phyloP scores from a whole-genome alignment of 768 basidiomycete genomes.

The Auricularia sp. region DNA sequence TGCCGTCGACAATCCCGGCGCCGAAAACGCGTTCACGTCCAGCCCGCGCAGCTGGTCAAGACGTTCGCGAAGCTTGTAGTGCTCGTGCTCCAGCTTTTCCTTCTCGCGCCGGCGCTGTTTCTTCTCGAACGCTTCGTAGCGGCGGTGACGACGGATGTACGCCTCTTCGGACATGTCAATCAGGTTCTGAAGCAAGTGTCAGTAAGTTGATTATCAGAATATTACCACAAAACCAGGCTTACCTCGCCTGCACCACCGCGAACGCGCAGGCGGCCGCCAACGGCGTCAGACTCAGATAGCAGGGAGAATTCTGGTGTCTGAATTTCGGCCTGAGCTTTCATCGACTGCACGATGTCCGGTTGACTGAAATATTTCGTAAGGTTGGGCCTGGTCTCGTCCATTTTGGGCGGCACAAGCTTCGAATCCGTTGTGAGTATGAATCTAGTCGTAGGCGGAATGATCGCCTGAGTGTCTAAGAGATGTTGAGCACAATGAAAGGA shows the following conservation, averaged over 20 bases:
- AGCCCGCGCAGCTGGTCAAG: constrained; percentile 74
- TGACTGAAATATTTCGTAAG: constrained; percentile 65
- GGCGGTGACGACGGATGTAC: constrained; percentile 75
- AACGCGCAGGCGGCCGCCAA: constrained; percentile 62
- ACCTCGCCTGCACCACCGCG: constrained; percentile 54
- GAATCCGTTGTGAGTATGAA: constrained; percentile 72
- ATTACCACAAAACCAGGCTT: constrained; percentile 19
- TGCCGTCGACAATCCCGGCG: background rate
- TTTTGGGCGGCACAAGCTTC: constrained; percentile 33
- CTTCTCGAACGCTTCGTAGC: constrained; percentile 81
- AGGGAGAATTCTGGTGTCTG: constrained; percentile 65
- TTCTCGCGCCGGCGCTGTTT: constrained; percentile 78
- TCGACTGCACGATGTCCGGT: constrained; percentile 64
- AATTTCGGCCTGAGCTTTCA: constrained; percentile 57
- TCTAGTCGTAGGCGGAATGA: constrained; percentile 54
- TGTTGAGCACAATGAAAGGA: constrained; percentile 34
- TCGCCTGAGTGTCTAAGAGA: constrained; percentile 42
- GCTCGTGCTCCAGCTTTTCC: constrained; percentile 85
- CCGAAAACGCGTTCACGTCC: constrained; percentile 23
- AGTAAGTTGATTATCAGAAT: constrained; percentile 4
- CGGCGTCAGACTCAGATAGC: constrained; percentile 39
- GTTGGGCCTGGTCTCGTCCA: constrained; percentile 33
- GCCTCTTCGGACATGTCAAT: constrained; percentile 70
- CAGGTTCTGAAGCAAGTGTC: constrained; percentile 28
- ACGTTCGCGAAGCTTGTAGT: constrained; percentile 83